Evolutionary conservation across 1,284 basidiomycete genomes (phyloP).

Genomic region (Boletus holoroseus): DNA sequence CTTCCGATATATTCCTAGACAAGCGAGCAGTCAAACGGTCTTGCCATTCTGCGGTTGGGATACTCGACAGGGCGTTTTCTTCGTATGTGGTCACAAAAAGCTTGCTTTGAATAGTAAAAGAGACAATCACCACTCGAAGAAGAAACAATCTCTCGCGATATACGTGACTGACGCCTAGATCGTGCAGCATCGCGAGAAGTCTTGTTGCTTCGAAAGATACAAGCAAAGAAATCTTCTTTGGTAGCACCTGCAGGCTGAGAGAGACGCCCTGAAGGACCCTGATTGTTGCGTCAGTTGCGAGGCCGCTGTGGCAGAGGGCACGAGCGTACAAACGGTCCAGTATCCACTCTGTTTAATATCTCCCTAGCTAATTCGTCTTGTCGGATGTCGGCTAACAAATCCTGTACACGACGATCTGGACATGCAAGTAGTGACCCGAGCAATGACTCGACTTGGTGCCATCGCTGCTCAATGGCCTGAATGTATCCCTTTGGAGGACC

Average conservation of each 20-base stretch:
- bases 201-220: constrained; percentile 59
- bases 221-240: constrained; percentile 68
- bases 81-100: constrained; percentile 11
- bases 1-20: constrained; percentile 31
- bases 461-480: constrained; percentile 81
- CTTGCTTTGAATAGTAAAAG: constrained; percentile 1
- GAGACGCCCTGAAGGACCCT: constrained; percentile 62
- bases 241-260: constrained; percentile 47
- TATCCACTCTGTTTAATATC: constrained; percentile 66
- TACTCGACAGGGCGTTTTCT: constrained; percentile 57
- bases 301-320: neutral
- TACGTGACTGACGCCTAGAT: constrained; percentile 65
- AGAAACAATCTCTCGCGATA: constrained; percentile 72
- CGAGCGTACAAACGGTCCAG: constrained; percentile 60
- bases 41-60: constrained; percentile 73
- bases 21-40: constrained; percentile 59
- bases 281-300: constrained; percentile 8
- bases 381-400: constrained; percentile 61
- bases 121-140: constrained; percentile 48
- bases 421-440: constrained; percentile 74
- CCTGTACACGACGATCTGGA: constrained; percentile 63
- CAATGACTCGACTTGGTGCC: constrained; percentile 84
- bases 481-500: constrained; percentile 90
- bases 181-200: constrained; percentile 52
- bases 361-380: constrained; percentile 67